These are phyloP conservation scores for Striga hermonthica DNA, from an alignment of 305 asterid genomes.

Conservation along the genomic window DNA sequence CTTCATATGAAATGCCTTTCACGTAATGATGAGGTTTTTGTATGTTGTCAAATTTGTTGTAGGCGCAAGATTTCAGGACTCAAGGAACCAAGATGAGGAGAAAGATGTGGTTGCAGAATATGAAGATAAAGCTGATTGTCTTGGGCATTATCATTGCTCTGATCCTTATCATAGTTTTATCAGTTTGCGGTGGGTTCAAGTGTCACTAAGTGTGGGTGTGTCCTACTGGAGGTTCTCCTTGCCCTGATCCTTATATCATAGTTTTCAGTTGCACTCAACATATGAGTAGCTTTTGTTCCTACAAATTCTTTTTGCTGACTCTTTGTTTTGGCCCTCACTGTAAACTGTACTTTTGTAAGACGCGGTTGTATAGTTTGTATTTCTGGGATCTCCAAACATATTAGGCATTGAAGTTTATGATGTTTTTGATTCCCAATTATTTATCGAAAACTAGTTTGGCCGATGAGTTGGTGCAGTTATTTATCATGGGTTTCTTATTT, in stretches of 20 bases:
- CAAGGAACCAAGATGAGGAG: constrained; percentile 81
- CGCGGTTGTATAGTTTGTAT: constrained; percentile 36
- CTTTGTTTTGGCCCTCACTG: constrained; percentile 17
- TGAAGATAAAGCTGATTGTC: constrained; percentile 80
- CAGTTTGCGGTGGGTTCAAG: constrained; percentile 62
- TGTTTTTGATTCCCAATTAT: too few species aligned
- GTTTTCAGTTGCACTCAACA: constrained; percentile 19
- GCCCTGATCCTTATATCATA: constrained; percentile 4
- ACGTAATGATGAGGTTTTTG: too few species aligned
- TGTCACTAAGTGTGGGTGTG: constrained; percentile 38
- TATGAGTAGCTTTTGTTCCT: constrained; percentile 20
- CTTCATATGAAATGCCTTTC: not conserved
- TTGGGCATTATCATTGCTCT: constrained; percentile 65
- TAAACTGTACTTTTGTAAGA: constrained; percentile 33
- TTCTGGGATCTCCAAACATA: constrained; percentile 21
- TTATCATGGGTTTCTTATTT: too few species aligned
- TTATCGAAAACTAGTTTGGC: too few species aligned
- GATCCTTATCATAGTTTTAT: constrained; percentile 70
- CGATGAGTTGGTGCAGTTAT: too few species aligned
- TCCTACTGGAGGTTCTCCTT: constrained; percentile 11
- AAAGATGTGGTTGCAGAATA: constrained; percentile 78
- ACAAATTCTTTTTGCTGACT: constrained; percentile 22
- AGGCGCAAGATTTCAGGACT: constrained; percentile 87
- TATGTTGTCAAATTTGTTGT: constrained; percentile 22
- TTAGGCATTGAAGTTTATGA: not conserved